Evolutionary conservation across 2,329 filamentous ascomycete genomes (phyloP), one percentile per base, ranked within the genome.

Genomic region (Ophiostoma angusticollis): DNA sequence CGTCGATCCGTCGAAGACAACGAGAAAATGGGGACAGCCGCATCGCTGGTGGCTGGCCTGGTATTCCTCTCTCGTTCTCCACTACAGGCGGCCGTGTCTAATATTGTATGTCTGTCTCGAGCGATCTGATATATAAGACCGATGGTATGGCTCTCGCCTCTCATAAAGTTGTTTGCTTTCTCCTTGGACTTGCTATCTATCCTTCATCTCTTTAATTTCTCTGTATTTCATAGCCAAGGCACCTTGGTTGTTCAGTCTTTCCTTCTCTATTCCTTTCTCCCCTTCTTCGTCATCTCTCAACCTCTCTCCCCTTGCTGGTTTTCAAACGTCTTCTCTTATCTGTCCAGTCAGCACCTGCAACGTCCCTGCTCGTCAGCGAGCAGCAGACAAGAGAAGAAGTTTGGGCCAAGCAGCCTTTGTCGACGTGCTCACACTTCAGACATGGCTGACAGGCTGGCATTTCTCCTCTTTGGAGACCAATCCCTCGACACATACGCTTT

Each of bases 401-500:
- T n/a, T n/a, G 16, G 25, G 25, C n/a, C 11, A n/a, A 22, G 18
- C 25, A 37, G 21, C 27, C 9, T 18, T 37, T 41, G 38, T 36
- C 37, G 31, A 37, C 21, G 35, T 21, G 25, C 22, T 37, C 9
- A 35, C 14, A 9, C 29, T 13, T 9, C 29, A 54, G 60, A 45
- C 44, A 67, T 67, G 64, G 60, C 58, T 51, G 56, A 62, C 56
- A 57, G 64, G 53, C 59, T 69, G 56, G 61, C 63, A 37, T 71
- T 68, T 54, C 68, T 80, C 56, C 70, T 82, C 45, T 80, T 82
- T 54, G 78, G 78, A 61, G 78, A 83, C 54, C 78, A 83, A 59
- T 81, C 78, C 44, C 67, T 75, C 50, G 74, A 80, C 55, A 77
- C 77, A 50, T 72, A 79, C 53, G 63, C 62, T 48, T 74, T 80